phyloP scores from a whole-genome alignment of 139 green algal species.

The Tetradesmus obliquus region DNA sequence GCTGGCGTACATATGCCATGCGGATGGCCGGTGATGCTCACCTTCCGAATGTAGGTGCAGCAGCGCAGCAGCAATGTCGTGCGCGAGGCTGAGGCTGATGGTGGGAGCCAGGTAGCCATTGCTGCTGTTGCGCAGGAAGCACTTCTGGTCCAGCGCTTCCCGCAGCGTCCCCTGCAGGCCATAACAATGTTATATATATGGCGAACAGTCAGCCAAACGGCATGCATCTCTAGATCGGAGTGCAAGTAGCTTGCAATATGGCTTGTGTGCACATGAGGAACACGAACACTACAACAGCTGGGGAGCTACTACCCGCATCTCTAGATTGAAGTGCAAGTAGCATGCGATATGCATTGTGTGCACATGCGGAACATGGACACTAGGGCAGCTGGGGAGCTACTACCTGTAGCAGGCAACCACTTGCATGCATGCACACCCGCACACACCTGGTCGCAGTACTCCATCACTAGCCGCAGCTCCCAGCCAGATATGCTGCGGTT shows the following conservation, averaged over 20 bases:
- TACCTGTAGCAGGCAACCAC: too few species aligned
- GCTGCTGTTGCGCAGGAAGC: background rate
- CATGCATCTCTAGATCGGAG: background rate
- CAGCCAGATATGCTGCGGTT: slow-evolving; percentile 21
- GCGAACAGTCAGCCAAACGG: background rate
- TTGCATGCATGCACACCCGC: background rate
- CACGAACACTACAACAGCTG: too few species aligned
- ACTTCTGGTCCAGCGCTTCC: slow-evolving; percentile 29
- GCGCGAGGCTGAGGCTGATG: slow-evolving; percentile 43
- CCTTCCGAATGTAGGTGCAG: slow-evolving; percentile 60
- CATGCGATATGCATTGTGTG: background rate
- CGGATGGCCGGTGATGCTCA: background rate
- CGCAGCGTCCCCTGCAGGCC: slow-evolving; percentile 37
- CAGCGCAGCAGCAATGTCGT: slow-evolving; percentile 57
- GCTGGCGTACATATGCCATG: too few species aligned
- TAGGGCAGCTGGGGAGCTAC: background rate
- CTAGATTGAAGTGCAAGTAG: too few species aligned
- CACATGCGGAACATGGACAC: background rate
- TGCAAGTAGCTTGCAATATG: background rate
- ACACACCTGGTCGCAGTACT: slow-evolving; percentile 62
- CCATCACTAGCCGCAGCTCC: slow-evolving; percentile 61
- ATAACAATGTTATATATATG: background rate
- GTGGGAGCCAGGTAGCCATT: background rate
- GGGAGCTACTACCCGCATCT: too few species aligned
- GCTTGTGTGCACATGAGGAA: background rate